Evolutionary conservation across 257 asterid species (phyloP).

Genomic region (Solanum chmielewskii): DNA sequence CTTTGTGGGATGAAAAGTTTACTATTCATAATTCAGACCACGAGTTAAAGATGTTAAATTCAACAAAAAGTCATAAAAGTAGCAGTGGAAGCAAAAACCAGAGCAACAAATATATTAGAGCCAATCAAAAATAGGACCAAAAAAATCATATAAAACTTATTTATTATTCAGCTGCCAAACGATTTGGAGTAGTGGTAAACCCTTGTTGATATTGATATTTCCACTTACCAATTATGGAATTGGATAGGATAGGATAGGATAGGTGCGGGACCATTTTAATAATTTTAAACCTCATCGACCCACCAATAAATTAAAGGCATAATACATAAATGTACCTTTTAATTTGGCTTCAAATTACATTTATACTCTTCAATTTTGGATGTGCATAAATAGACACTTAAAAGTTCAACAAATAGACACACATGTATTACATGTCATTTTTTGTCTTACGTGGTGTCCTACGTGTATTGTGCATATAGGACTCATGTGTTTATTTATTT

Average conservation of each 20-base stretch:
- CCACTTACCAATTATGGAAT: neutral
- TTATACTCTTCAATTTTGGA: no score
- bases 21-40: neutral
- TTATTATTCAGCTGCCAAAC: no score
- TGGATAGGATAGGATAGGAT: neutral
- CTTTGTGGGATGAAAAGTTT: neutral
- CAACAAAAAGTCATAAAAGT: neutral
- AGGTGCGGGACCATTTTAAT: neutral
- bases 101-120: neutral
- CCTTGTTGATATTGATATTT: no score
- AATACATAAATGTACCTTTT: rapidly evolving
- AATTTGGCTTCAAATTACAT: no score
- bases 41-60: neutral
- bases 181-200: no score
- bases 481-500: no score
- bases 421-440: no score
- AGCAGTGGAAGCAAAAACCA: neutral
- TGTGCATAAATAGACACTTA: no score
- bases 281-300: neutral
- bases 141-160: neutral
- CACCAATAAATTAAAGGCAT: neutral
- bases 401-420: no score
- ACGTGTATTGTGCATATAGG: no score
- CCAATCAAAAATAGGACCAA: neutral
- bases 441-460: no score